Base-by-base conservation (phyloP, 2,329 filamentous ascomycete genomes). In the Alternaria sp. region DNA sequence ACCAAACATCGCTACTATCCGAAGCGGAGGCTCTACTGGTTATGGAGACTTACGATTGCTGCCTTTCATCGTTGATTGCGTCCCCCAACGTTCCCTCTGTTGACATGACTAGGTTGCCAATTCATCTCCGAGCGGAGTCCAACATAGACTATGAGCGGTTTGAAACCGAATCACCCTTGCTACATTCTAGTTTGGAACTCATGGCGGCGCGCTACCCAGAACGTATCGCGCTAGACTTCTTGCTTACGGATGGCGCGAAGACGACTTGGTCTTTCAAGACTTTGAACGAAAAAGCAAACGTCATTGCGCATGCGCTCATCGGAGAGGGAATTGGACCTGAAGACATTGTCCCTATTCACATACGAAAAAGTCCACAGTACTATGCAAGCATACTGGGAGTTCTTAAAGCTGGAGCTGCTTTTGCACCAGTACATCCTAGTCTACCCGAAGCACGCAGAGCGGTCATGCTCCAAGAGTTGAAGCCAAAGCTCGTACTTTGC, bases 351-450 rank as follows among this genome's bases (percentile, higher is more conserved):
- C 75, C 76, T 1, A 62, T 79, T n/a, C 70, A 74, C 33, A 71
- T 78, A 13, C 7, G 54, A 3, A 78, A 79, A 53, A 66, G 68
- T 37, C 74, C 75, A 1, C 40, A 69, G 14, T 78, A 72, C 42
- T 78, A 78, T 56, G 73, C 73, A 21, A 74, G 72, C 51, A 69
- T 78, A n/a, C 61, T 79, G 1, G 77, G 75, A 28, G 61, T 78
- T n/a, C 67, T 79, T n/a, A 79, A 78, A 63, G 73, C 75, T 24
- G 77, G 77, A 8, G 76, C 70, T 14, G 76, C 77, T 2, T 79
- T 78, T 50, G 67, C 72, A 1, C 76, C 76, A 7, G 62, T 79
- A 33, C 72, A 78, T 61, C 74, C 71, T 1, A 70, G 71, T 48
- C 63, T 77, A 6, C 77, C 77, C 7, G 61, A 69, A n/a, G 70